Evolutionary conservation across 164 flowering plant genomes (phyloP), one percentile per base, ranked within the genome.

Genomic region (Dillenia turbinata): DNA sequence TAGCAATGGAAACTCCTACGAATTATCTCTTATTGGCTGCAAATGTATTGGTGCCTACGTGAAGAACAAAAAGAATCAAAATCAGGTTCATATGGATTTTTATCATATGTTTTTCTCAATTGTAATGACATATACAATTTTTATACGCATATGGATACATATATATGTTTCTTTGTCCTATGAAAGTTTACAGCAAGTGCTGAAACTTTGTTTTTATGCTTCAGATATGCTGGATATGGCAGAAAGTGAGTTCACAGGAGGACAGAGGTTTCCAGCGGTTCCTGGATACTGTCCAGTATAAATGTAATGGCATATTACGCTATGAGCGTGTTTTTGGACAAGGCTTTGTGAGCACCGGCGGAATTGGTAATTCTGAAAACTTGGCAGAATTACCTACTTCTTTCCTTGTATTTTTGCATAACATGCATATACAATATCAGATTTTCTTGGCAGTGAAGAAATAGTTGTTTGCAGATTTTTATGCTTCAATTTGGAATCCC

Each of bases 281-380:
- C 82, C 78, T 95, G 76, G 97, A 92, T 62, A 86, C 67, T 68
- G 96, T 90, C 24, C 97, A 92, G 76, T 95, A 95, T 40, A 88
- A 85, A 55, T 66, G 71, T 48, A 83, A 55, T 76, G 92, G 97
- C 62, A 95, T 95, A 67, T 70, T 92, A 54, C 92, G 97, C 17
- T 95, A 92, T 76, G 99, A 95, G 69, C 94, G 91, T 16, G 93
- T 89, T 48, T 95, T 91, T 78, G 99, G 99, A 61, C 65, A 76
- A 58, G 99, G 97, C 15, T 95, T 60, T 78, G 97, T 95, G 54
- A 92, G 99, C 87, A 88, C 99, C 8, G 97, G 99, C 67, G 99
- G 99, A 49, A 56, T 88, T 47, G 97, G 89, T 87, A 81, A 51
- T 72, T 59, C 56, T 33, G 40, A 33, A 33, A 33, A 33, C 40